Conservation (phyloP, 2,329 filamentous ascomycete species). For the Sphaerulina musiva region DNA sequence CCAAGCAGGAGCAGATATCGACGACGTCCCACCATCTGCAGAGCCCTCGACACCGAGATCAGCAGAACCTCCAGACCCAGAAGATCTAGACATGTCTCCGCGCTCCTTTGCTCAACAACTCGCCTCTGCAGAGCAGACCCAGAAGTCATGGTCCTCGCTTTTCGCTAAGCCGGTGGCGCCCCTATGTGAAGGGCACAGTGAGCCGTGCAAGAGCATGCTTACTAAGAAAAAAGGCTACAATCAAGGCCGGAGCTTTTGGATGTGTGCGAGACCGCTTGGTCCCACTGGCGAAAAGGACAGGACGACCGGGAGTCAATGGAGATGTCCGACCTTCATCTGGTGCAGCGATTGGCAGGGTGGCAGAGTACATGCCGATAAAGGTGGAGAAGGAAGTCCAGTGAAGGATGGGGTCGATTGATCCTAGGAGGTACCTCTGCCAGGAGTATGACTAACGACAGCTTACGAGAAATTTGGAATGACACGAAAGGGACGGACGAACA, state of each 20-base stretch:
- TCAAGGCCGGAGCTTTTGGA: slow-evolving; percentile 60
- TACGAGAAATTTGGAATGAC: too few relatives aligned
- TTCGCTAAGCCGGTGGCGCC: slow-evolving; percentile 69
- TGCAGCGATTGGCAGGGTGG: slow-evolving; percentile 50
- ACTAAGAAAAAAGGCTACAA: slow-evolving; percentile 90
- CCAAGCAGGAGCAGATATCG: not conserved
- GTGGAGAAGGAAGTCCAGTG: slow-evolving; percentile 4
- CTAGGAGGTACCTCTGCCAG: too few relatives aligned
- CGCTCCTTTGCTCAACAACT: slow-evolving; percentile 19
- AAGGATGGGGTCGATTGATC: not conserved
- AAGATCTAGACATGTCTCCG: slow-evolving; percentile 11
- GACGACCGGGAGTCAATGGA: slow-evolving; percentile 64
- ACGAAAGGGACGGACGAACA: not conserved
- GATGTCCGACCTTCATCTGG: slow-evolving; percentile 78
- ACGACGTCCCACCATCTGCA: not conserved
- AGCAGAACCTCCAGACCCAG: slow-evolving; percentile 8
- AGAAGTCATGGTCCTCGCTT: slow-evolving; percentile 69
- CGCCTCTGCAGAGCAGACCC: slow-evolving; percentile 26
- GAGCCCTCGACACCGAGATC: slow-evolving; percentile 4
- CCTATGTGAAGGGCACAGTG: slow-evolving; percentile 72
- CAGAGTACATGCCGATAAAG: slow-evolving; percentile 6
- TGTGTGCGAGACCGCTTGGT: slow-evolving; percentile 68
- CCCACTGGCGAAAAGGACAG: slow-evolving; percentile 79
- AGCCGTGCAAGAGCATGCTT: slow-evolving; percentile 73
- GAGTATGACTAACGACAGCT: not conserved